These are phyloP conservation scores for Cryptomeria japonica DNA, from an alignment of 75 land plant genomes.

Conservation along the genomic window DNA sequence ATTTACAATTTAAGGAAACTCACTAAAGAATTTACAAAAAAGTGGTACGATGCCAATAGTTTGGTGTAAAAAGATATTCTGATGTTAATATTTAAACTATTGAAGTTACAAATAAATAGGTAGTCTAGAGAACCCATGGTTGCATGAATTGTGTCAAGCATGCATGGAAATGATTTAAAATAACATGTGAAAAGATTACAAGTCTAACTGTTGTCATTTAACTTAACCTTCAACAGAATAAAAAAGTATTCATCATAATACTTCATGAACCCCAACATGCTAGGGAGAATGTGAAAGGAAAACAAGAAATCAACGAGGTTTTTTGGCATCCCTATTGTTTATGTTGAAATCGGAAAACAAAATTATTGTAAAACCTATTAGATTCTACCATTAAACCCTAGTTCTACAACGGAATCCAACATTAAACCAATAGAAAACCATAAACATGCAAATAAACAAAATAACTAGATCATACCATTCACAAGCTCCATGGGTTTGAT, in stretches of 20 bases:
- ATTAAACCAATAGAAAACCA: too few relatives aligned
- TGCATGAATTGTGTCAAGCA: not conserved
- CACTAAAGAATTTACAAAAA: not conserved
- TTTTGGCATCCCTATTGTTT: too few relatives aligned
- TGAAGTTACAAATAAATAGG: not conserved
- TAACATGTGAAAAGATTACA: not conserved
- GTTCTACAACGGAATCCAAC: too few relatives aligned
- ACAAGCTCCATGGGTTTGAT: too few relatives aligned
- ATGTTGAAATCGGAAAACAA: too few relatives aligned
- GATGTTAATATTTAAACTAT: not conserved
- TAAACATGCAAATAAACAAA: too few relatives aligned
- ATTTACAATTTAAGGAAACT: not conserved
- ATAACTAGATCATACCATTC: too few relatives aligned
- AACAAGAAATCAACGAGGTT: not conserved
- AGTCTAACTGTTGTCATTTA: not conserved
- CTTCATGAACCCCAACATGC: not conserved
- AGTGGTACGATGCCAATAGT: not conserved
- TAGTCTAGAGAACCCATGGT: not conserved
- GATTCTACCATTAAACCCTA: too few relatives aligned
- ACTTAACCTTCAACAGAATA: constrained; percentile 1
- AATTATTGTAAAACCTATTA: too few relatives aligned
- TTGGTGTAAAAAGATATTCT: not conserved
- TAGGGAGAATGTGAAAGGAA: not conserved
- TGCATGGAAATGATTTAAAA: not conserved
- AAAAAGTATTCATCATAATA: not conserved